Conservation (phyloP, 139 green algal species). For the Edaphochlamys debaryana region DNA sequence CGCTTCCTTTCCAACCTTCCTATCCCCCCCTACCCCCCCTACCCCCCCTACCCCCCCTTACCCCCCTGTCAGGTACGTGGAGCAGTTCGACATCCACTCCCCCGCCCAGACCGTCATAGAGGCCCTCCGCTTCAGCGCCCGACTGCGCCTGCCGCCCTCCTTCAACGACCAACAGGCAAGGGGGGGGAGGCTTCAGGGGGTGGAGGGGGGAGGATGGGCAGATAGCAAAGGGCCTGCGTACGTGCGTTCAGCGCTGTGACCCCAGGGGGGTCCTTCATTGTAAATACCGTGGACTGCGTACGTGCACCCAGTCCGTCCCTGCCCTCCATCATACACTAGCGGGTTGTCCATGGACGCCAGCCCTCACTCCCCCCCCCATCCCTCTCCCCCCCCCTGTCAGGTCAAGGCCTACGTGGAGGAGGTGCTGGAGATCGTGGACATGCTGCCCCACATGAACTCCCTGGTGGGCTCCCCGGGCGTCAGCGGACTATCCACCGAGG, state of each 20-base stretch:
- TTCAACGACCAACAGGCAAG: slow-evolving; percentile 30
- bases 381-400: background rate
- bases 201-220: too few species aligned
- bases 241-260: too few species aligned
- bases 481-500: slow-evolving; percentile 81
- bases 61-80: slow-evolving; percentile 22
- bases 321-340: too few species aligned
- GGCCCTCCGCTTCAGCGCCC: slow-evolving; percentile 70
- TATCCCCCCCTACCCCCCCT: background rate
- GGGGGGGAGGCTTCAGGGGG: too few species aligned
- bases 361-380: too few species aligned
- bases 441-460: slow-evolving; percentile 51
- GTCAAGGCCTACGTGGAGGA: slow-evolving; percentile 67
- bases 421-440: slow-evolving; percentile 84
- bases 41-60: background rate
- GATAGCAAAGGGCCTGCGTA: too few species aligned
- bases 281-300: too few species aligned
- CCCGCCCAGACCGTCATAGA: slow-evolving; percentile 73
- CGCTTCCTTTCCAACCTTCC: too few species aligned
- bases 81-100: slow-evolving; percentile 60
- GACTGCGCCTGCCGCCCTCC: slow-evolving; percentile 58
- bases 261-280: too few species aligned
- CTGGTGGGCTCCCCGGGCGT: slow-evolving; percentile 58
- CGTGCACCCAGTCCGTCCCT: too few species aligned
- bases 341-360: too few species aligned